phyloP scores from a whole-genome alignment of 2,329 filamentous ascomycete species.

The Botrytis paeoniae region DNA sequence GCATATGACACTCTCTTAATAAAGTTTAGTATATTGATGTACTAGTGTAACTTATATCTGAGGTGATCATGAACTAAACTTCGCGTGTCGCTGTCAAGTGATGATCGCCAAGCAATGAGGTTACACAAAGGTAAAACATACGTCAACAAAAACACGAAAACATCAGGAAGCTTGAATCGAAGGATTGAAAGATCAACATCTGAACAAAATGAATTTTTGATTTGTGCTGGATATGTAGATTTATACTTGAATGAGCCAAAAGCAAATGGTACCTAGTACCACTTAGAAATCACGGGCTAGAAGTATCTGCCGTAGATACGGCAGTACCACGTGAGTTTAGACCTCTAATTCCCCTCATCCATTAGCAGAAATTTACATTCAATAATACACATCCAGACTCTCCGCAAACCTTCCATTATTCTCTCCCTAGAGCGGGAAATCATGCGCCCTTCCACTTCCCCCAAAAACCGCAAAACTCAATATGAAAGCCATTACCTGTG shows the following conservation, averaged over 20 bases:
- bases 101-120: not conserved
- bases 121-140: not conserved
- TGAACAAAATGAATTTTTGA: not conserved
- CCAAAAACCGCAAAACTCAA: constrained; percentile 55
- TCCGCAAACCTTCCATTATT: constrained; percentile 24
- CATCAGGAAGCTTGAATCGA: not conserved
- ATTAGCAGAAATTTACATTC: not conserved
- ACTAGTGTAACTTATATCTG: not conserved
- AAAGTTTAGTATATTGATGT: not conserved
- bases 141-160: not conserved
- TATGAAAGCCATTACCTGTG: constrained; percentile 62
- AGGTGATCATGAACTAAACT: not conserved
- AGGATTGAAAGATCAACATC: not conserved
- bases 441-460: constrained; percentile 31
- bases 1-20: not conserved
- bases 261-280: not conserved
- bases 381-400: not conserved
- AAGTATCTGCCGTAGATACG: not conserved
- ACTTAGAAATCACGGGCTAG: not conserved
- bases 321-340: not conserved
- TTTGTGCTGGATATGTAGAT: not conserved
- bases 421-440: constrained; percentile 32
- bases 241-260: not conserved
- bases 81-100: not conserved
- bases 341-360: not conserved